Percentiles rank a stretch among this genome's conserved stretches.
Evolutionary conservation across 371 early-diverging fungal species (phyloP).

Genomic region (Mucor lusitanicus): DNA sequence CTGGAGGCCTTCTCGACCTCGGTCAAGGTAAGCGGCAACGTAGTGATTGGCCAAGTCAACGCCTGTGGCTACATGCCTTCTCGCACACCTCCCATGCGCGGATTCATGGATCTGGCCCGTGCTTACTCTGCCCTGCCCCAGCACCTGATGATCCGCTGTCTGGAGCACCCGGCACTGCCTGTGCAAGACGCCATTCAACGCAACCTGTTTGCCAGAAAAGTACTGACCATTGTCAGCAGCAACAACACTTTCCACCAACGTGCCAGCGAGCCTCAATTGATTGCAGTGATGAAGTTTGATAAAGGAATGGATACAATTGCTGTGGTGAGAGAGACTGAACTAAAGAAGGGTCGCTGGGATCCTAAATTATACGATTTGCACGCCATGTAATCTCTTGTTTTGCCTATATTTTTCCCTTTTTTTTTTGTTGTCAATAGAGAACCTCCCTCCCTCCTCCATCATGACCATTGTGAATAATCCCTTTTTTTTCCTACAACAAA

Average conservation of each 20-base stretch:
- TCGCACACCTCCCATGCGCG: constrained; percentile 31
- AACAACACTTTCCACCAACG: constrained; percentile 9
- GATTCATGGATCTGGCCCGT: constrained; percentile 31
- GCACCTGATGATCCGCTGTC: constrained; percentile 37
- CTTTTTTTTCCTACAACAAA: neutral
- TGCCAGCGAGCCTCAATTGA: constrained; percentile 9
- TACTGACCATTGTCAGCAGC: constrained; percentile 12
- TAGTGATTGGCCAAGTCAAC: constrained; percentile 24
- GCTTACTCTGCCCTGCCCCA: constrained; percentile 37
- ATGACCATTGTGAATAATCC: neutral
- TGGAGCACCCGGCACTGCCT: constrained; percentile 38
- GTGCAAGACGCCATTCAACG: constrained; percentile 40
- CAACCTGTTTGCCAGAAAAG: constrained; percentile 33
- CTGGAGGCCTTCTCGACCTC: constrained; percentile 31
- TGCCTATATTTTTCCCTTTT: too few relatives aligned
- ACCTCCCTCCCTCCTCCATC: too few relatives aligned
- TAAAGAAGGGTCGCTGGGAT: constrained; percentile 40
- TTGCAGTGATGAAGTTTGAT: constrained; percentile 35
- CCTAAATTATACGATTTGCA: constrained; percentile 24
- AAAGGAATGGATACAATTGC: constrained; percentile 24
- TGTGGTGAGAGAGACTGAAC: constrained; percentile 28
- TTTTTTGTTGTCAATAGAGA: too few relatives aligned
- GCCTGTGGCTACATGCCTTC: constrained; percentile 39
- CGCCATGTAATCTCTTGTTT: neutral
- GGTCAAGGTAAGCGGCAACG: constrained; percentile 30